Evolutionary conservation across 352 stramenopile species (phyloP).

Genomic region (Phytopythium aichiense): DNA sequence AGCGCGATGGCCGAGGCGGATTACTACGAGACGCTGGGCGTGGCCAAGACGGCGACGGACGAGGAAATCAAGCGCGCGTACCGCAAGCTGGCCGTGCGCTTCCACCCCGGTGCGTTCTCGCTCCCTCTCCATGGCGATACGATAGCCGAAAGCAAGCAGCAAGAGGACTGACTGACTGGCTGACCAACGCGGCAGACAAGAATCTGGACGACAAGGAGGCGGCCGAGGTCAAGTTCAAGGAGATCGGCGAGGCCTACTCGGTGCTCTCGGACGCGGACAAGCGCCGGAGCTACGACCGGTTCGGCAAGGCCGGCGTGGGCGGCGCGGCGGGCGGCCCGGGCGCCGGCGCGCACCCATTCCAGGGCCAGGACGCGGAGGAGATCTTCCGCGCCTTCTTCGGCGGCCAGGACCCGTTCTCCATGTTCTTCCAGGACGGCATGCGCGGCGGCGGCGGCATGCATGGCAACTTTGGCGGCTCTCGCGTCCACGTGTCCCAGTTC

Average conservation of each 20-base stretch:
- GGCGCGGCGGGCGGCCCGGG: conserved; percentile 27
- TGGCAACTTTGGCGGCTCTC: conserved; percentile 41
- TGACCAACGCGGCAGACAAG: conserved; percentile 53
- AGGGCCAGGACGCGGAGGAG: conserved; percentile 73
- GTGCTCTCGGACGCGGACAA: conserved; percentile 89
- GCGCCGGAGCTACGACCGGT: conserved; percentile 88
- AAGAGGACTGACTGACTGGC: not conserved
- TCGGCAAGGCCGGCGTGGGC: conserved; percentile 75
- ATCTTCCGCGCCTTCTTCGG: conserved; percentile 83
- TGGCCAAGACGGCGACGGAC: conserved; percentile 65
- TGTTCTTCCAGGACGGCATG: conserved; percentile 81
- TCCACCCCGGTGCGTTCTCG: conserved; percentile 74
- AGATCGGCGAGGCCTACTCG: conserved; percentile 89
- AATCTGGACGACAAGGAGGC: conserved; percentile 87
- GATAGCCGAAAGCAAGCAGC: too few relatives aligned
- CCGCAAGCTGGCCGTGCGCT: conserved; percentile 84
- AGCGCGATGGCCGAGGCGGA: conserved; percentile 44
- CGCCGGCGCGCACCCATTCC: conserved; percentile 46
- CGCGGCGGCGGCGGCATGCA: conserved; percentile 37
- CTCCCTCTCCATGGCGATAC: too few relatives aligned
- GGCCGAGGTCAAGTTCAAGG: conserved; percentile 88
- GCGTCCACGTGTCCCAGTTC: conserved; percentile 79
- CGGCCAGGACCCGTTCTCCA: conserved; percentile 76
- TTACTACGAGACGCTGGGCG: conserved; percentile 72
- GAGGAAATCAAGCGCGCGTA: conserved; percentile 86